Base-by-base conservation (phyloP, 208 protist species). In the Lotmaria passim region DNA sequence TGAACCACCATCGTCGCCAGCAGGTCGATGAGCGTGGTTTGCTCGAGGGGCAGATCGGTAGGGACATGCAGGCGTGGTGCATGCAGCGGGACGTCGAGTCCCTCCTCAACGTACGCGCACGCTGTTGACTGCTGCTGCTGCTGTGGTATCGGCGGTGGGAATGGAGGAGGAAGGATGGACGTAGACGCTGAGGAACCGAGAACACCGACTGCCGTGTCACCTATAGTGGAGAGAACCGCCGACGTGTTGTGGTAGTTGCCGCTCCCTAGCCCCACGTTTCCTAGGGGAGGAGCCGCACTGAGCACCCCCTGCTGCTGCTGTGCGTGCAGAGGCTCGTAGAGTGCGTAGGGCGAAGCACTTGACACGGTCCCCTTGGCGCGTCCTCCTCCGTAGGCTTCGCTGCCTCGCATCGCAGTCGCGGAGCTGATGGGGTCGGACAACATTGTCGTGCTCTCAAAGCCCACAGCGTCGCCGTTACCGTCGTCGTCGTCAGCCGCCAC, bases 11-110 rank as follows among this genome's bases (percentile, higher is more conserved):
- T 69, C 21, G 73, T 72, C 21, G 87, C 87, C 26, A 95, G 62
- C 36, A 93, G 62, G 52, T 95, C 90, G 5, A 95, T 66, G 48
- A 95, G 69, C 4, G 65, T 82, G 17, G 79, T 85, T 15, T 81
- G 69, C 50, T 78, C 70, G 6, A 93, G 51, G 8, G 90, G 83
- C 39, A 95, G 75, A 61, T 89, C 69, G 7, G 46, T 31, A 19
- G 73, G 82, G 19, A 82, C 60, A 7, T 56, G 62, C 28, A 81
- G 60, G 23, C 57, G 61, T 53, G 78, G 74, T 8, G 70, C 71
- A 39, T 65, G 63, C 19, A 69, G 30, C 0, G 77, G 71, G 3
- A 82, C 52, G 23, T 69, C 39, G 30, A 73, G 50, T 3, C 36
- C 67, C 10, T 81, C 75, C 14, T 63, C 19, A 28, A 50, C 53